A percentile compares a stretch with the other conserved stretches of the same genome.
These are phyloP conservation scores for Termitomyces sp. DNA, from an alignment of 768 basidiomycete genomes.

Conservation along the genomic window DNA sequence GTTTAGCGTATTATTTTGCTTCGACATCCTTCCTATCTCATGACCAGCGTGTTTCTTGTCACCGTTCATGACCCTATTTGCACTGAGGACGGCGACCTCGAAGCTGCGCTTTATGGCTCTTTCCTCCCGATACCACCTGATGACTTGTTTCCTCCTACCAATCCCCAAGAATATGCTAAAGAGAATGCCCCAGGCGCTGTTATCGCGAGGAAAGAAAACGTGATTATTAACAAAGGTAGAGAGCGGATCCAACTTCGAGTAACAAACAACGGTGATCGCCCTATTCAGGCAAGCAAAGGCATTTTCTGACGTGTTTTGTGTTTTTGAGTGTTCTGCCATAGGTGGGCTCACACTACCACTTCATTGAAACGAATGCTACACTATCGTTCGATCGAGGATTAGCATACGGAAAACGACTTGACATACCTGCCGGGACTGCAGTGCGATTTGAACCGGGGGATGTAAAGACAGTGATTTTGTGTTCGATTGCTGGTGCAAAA, in stretches of 20 bases:
- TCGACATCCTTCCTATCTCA: constrained; percentile 5
- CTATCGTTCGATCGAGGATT: constrained; percentile 79
- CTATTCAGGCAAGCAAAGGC: constrained; percentile 67
- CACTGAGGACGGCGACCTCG: constrained; percentile 72
- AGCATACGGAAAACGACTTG: constrained; percentile 81
- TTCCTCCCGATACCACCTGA: constrained; percentile 79
- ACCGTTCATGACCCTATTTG: constrained; percentile 95
- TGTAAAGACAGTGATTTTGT: constrained; percentile 75
- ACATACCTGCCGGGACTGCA: constrained; percentile 93
- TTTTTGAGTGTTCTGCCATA: constrained; percentile 21
- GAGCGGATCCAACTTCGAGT: constrained; percentile 68
- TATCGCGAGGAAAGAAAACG: constrained; percentile 56
- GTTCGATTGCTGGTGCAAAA: constrained; percentile 67
- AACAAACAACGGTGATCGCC: constrained; percentile 88
- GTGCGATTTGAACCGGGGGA: constrained; percentile 97
- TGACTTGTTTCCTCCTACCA: constrained; percentile 55
- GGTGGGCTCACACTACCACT: constrained; percentile 95
- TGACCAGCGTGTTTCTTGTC: constrained; percentile 81
- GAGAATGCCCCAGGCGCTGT: constrained; percentile 72
- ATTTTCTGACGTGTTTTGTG: constrained; percentile 1
- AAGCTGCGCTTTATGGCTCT: constrained; percentile 88
- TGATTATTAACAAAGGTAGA: constrained; percentile 74
- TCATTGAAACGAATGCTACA: constrained; percentile 81
- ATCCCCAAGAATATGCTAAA: constrained; percentile 43
- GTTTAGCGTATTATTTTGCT: constrained; percentile 9